Base-by-base conservation (phyloP, 768 basidiomycete genomes). In the Termitomyces sp. region DNA sequence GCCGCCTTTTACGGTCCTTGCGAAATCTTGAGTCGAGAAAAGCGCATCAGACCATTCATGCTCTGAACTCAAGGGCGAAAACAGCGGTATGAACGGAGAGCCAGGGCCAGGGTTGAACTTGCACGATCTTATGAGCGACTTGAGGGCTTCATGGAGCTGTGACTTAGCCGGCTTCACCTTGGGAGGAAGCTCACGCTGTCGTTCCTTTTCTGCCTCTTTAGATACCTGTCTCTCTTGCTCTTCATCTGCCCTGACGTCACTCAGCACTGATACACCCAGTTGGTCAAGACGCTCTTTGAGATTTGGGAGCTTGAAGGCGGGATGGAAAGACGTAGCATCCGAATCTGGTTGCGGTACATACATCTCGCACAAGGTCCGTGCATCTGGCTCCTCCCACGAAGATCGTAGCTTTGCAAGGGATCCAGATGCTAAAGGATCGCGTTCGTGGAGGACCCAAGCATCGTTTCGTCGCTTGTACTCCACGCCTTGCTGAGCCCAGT, bases 211-310 rank as follows among this genome's bases (percentile, higher is more conserved):
- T 4, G 71, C 66, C 61, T 82, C 76, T 20, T 74, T 74, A 5
- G 62, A 59, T 8, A 82, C 66, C 56, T 82, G 79, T 26, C 80
- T 67, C 53, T 82, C 81, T 57, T 82, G 80, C 58, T 82, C 81
- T 60, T 81, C 79, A 29, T 74, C 74, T 64, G 77, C 63, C 36
- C 55, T 61, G 22, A 36, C 58, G n/a, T 65, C 59, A 13, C 49
- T 37, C 5, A 73, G 34, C 1, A 59, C 46, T 12, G 51, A 47
- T 7, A 71, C 24, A 0, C 75, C 75, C 12, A 78, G 66, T 12
- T 57, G 26, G 8, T 44, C 18, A 18, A 68, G 65, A 32, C 68
- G 69, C 18, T 70, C 55, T 1, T 50, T 59, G 32, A 78, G 63
- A 4, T 55, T 41, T 7, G 62, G 48, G 20, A 63, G 55, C 4